These are phyloP conservation scores for Wallacemonas collosoma DNA, from an alignment of 208 protist species.

Conservation along the genomic window DNA sequence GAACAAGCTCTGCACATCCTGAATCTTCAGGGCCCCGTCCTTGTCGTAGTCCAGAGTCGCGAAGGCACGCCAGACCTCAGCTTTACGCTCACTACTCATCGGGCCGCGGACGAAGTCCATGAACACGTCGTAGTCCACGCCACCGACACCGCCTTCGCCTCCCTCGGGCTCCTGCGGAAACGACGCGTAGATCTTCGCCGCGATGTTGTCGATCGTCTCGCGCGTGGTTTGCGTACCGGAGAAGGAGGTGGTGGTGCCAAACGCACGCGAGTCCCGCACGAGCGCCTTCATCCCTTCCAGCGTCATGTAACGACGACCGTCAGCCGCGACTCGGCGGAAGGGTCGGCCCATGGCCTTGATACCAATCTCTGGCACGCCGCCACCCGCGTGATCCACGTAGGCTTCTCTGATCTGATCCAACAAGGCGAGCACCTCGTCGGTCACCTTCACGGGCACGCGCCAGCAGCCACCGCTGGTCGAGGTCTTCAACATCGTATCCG, in stretches of 20 bases:
- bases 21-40: constrained; percentile 75
- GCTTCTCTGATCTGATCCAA: constrained; percentile 72
- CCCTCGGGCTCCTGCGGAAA: constrained; percentile 70
- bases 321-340: constrained; percentile 63
- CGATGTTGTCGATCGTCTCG: constrained; percentile 35
- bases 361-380: constrained; percentile 87
- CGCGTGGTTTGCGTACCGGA: constrained; percentile 46
- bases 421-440: constrained; percentile 40
- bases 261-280: constrained; percentile 70
- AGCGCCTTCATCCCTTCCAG: constrained; percentile 62
- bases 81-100: constrained; percentile 85
- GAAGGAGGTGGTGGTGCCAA: constrained; percentile 38
- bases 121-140: constrained; percentile 86
- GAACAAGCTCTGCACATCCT: constrained; percentile 80
- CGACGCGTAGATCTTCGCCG: constrained; percentile 52
- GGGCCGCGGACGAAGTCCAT: constrained; percentile 84
- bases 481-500: constrained; percentile 50
- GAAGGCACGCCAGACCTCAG: constrained; percentile 77
- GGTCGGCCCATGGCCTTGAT: constrained; percentile 91
- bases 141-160: constrained; percentile 6
- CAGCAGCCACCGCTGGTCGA: constrained; percentile 25
- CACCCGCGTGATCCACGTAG: constrained; percentile 75
- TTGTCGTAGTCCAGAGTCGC: constrained; percentile 80
- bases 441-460: constrained; percentile 46
- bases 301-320: constrained; percentile 88